Evolutionary conservation across 441 rosid species (phyloP), one percentile per base, ranked within the genome.

Genomic region (Cnidoscolus chayamansa): DNA sequence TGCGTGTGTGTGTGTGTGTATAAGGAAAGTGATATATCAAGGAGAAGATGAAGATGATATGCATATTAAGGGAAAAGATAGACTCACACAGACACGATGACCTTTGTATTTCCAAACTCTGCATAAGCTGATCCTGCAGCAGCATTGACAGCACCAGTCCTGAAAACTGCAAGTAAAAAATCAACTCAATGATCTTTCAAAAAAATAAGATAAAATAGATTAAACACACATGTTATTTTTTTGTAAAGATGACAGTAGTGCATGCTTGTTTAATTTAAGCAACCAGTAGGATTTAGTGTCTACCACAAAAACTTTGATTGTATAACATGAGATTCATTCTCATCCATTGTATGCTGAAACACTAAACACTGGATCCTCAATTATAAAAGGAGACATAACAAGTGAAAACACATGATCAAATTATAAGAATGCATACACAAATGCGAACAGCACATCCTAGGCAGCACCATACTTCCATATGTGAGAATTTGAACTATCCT

Each of bases 41-140:
- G 43, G 45, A 32, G 35, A 45, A 68, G 13, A 51, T n/a, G 35
- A 45, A 68, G 13, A 51, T n/a, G 49, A 48, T 20, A 25, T n/a
- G 53, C 31, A 30, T 48, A 40, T 40, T 40, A 17, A 49, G 72
- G 65, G 45, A 32, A 70, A 71, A 35, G 68, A 59, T 61, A 65
- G 68, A 88, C 99, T 89, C 83, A 90, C 98, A 95, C 92, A 7
- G 98, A 95, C 61, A 92, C 98, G 55, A 95, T 95, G 76, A 92
- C 98, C 83, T 91, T 90, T 40, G 98, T 92, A 72, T 89, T 89
- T 55, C 97, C 99, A 76, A 92, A 89, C 82, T 92, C 98, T 45
- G 97, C 96, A 77, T 92, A 95, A 70, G 99, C 97, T 80, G 98
- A 92, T 35, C 99, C 97, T 40, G 96, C 82, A 73, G 98, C 98